Evolutionary conservation across 2,329 filamentous ascomycete genomes (phyloP), one percentile per base, ranked within the genome.

Genomic region (Waltergamsia citrina): DNA sequence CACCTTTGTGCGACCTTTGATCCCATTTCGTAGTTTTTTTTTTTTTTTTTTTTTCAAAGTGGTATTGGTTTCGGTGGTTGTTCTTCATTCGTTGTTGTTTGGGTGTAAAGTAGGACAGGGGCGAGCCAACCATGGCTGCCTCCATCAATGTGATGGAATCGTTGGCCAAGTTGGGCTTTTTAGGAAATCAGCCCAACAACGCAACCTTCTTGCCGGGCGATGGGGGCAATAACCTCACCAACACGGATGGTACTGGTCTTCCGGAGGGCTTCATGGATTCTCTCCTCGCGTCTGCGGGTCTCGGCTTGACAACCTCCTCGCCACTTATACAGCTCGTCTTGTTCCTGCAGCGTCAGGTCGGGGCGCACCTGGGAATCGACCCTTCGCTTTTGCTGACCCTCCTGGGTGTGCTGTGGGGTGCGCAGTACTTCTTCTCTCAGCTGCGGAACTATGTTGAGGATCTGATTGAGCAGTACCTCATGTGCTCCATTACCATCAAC

Each of bases 401-500:
- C 3, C 45, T 63, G 10, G 69, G 65, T 10, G 49, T 69, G 32
- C 24, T 67, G 35, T 74, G 69, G 69, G 63, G 64, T 2, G 34
- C 57, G 3, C 63, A 51, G 28, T 59, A 60, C 27, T 29, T 62
- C 26, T 42, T 45, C 8, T 46, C 44, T 4, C 59, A 62, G 38
- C 27, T 59, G 0, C 60, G 62, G 41, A 40, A 44, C 10, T 37
- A 58, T 16, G 7, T 60, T 3, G 50, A 54, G 29, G 39, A 44
- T 9, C 36, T 69, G 12, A 40, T 71, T 19, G 52, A 53, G n/a
- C 49, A 52, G 6, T 58, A 73, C 41, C 58, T 74, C 35, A 70
- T 65, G 51, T 63, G 66, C 33, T 63, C 59, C 40, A 60, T 80
- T 36, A 64, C 65, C 33, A 59, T 81, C 31, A 62, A 56, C 37